Base-by-base conservation (phyloP, 2,329 filamentous ascomycete species). In the Aureobasidium sp. region DNA sequence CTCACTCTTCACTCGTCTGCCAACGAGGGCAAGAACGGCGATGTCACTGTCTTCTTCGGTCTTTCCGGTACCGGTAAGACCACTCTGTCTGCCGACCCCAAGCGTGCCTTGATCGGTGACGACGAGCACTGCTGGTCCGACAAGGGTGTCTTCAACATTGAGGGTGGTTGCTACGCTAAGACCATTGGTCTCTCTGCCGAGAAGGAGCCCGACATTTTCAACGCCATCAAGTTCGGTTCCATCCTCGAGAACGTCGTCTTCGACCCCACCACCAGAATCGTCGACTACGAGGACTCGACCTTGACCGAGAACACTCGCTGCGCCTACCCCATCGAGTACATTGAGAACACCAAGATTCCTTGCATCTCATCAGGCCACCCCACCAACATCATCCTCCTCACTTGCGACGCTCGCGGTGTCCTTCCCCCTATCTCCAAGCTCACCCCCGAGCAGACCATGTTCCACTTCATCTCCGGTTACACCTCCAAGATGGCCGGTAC, bases 81-180 rank as follows among this genome's bases (percentile, higher is more conserved):
- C 55, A 99, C 94, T 3, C 83, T 99, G 65, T 97, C 94, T 65
- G 94, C 94, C 64, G 94, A 99, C 78, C 91, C 92, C 71, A 95
- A 97, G 83, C 92, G 94, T 75, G 87, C 90, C 67, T 81, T 99
- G 73, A 99, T 99, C 71, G 94, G 94, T 75, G 94, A 99, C 72
- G 94, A 99, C 75, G 94, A 99, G 87, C 94, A 99, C 85, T 97
- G 94, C 88, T 99, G 94, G 94, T 92, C 87, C 70, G 94, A 99
- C 75, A 86, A 79, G 63, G 94, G 94, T 76, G 87, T 99, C 75
- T 99, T 99, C 88, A 99, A 99, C 85, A 99, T 99, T 64, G 94
- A 99, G 81, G 94, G 94, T 71, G 94, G 94, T 68, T 99, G 94
- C 85, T 99, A 99, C 80, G 94, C 94, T 78, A 99, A 99, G 87